phyloP scores from a whole-genome alignment of 495 filamentous ascomycete genomes.

The Podospora conica region DNA sequence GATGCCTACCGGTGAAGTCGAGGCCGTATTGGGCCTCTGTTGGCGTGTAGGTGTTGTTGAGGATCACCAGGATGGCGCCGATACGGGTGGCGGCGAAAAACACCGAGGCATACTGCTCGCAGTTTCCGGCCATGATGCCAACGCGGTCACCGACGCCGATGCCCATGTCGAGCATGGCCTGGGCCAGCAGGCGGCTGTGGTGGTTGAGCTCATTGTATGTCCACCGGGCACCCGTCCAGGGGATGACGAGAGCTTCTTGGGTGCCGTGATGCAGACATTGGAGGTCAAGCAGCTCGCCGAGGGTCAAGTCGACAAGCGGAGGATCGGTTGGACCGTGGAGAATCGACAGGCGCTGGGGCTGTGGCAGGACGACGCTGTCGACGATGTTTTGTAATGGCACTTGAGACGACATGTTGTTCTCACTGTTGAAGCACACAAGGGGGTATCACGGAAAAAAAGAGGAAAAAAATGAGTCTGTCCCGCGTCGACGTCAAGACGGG shows the following conservation, averaged over 20 bases:
- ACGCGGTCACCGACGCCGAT: conserved; percentile 59
- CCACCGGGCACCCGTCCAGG: conserved; percentile 61
- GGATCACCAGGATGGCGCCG: conserved; percentile 60
- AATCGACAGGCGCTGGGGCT: conserved; percentile 41
- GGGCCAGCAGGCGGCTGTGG: conserved; percentile 53
- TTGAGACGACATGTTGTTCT: conserved; percentile 15
- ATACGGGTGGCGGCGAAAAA: conserved; percentile 63
- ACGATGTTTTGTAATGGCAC: conserved; percentile 13
- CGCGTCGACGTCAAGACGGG: background rate
- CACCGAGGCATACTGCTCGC: conserved; percentile 60
- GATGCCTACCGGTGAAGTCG: conserved; percentile 44
- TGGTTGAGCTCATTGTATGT: conserved; percentile 59
- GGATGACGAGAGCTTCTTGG: conserved; percentile 56
- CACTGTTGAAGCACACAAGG: background rate
- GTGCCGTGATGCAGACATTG: conserved; percentile 56
- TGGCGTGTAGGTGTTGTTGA: conserved; percentile 67
- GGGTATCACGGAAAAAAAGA: background rate
- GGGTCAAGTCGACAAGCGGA: conserved; percentile 53
- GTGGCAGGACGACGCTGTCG: conserved; percentile 23
- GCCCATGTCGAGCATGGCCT: conserved; percentile 52
- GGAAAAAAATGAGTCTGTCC: background rate
- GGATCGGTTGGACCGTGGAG: conserved; percentile 56
- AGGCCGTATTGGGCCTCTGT: conserved; percentile 57
- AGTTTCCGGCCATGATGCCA: conserved; percentile 67
- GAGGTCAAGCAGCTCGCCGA: conserved; percentile 55